Evolutionary conservation across 129 eudicot genomes (phyloP).

Genomic region (Flaveria sonorensis): DNA sequence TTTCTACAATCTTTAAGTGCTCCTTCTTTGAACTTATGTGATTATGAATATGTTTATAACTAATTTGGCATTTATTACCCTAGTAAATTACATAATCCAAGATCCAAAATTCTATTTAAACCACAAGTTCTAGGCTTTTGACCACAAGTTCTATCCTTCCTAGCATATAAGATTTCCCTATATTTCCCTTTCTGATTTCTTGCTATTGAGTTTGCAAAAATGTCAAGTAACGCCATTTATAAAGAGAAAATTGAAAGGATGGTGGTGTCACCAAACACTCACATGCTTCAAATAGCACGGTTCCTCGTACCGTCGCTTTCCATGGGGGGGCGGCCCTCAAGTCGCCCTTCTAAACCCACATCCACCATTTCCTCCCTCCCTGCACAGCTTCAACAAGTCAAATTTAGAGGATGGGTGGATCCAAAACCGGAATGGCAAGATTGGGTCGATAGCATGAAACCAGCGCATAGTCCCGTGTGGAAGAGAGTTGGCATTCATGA

Average conservation of each 20-base stretch:
- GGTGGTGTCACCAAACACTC: neutral
- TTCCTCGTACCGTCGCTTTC: conserved; percentile 15
- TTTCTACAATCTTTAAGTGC: neutral
- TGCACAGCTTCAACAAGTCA: neutral
- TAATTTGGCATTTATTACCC: conserved; percentile 15
- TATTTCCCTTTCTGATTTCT: conserved; percentile 10
- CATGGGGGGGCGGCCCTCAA: neutral
- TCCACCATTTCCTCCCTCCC: conserved; percentile 1
- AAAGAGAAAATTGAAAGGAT: conserved; percentile 5
- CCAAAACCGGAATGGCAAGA: conserved; percentile 32
- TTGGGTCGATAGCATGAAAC: conserved; percentile 36
- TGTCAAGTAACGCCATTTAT: conserved; percentile 6
- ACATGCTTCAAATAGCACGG: neutral
- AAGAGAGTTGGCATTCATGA: conserved; percentile 26
- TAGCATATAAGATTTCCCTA: neutral
- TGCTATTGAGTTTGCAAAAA: conserved; percentile 17
- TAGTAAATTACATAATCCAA: neutral
- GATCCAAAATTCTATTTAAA: conserved; percentile 25
- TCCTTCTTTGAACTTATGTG: neutral
- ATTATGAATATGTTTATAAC: conserved; percentile 1
- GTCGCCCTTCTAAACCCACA: conserved; percentile 5
- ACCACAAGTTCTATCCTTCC: conserved; percentile 7
- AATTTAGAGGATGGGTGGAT: neutral
- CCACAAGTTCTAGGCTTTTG: conserved; percentile 20
- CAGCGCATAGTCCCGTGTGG: conserved; percentile 27